phyloP scores from a whole-genome alignment of 2,329 filamentous ascomycete genomes.

The Fusarium sp. region DNA sequence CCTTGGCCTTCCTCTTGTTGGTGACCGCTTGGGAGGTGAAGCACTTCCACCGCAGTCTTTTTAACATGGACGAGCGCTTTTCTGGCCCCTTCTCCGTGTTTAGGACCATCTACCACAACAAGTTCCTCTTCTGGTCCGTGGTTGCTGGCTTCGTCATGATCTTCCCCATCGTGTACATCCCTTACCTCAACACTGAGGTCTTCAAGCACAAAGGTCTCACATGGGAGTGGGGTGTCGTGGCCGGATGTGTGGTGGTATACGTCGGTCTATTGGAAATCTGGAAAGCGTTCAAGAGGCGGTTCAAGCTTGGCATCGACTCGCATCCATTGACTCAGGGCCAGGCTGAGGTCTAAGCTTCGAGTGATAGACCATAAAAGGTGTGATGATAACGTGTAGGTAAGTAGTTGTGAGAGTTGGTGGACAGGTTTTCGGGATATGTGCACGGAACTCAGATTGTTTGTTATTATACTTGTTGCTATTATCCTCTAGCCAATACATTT shows the following conservation, averaged over 20 bases:
- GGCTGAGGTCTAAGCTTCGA: conserved; percentile 36
- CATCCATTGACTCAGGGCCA: conserved; percentile 39
- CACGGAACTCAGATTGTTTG: conserved; percentile 48
- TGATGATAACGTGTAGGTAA: background rate
- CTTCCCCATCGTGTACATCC: conserved; percentile 78
- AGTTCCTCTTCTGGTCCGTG: conserved; percentile 76
- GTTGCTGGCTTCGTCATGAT: conserved; percentile 72
- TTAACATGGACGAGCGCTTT: conserved; percentile 73
- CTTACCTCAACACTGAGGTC: conserved; percentile 74
- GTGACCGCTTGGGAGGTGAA: conserved; percentile 83
- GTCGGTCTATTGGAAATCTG: conserved; percentile 75
- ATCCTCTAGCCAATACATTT: conserved; percentile 52
- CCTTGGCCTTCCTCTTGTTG: conserved; percentile 76
- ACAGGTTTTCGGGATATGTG: conserved; percentile 54
- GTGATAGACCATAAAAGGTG: background rate
- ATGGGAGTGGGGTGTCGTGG: conserved; percentile 82
- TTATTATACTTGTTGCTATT: conserved; percentile 49
- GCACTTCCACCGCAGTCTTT: conserved; percentile 78
- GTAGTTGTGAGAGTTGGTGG: conserved; percentile 26
- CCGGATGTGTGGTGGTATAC: conserved; percentile 72
- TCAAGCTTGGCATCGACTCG: conserved; percentile 55
- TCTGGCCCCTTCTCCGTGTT: conserved; percentile 66
- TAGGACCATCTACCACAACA: conserved; percentile 77
- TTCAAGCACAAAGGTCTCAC: conserved; percentile 79
- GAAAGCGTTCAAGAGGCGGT: conserved; percentile 76